Evolutionary conservation across 352 stramenopile genomes (phyloP).

Genomic region (Stephanocyclus meneghinianus): DNA sequence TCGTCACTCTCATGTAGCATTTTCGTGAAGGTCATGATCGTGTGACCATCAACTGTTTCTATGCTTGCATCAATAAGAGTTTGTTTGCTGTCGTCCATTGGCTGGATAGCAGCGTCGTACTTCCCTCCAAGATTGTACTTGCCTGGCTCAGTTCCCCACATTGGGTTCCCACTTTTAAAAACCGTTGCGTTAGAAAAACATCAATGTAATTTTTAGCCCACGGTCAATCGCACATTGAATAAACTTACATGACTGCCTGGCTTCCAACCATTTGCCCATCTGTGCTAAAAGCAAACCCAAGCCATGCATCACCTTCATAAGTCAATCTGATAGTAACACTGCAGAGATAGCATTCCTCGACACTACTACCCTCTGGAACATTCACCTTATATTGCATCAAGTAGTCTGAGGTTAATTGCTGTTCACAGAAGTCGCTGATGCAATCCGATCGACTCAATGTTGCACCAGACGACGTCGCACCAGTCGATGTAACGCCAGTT

Average conservation of each 20-base stretch:
- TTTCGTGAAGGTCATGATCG: constrained; percentile 38
- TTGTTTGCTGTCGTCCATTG: constrained; percentile 19
- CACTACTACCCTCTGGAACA: constrained; percentile 3
- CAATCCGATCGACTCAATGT: background rate
- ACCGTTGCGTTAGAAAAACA: background rate
- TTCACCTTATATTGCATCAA: constrained; percentile 23
- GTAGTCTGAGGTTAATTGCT: constrained; percentile 7
- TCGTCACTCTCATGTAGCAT: constrained; percentile 12
- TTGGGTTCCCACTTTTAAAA: background rate
- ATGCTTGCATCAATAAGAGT: constrained; percentile 14
- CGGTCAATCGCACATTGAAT: background rate
- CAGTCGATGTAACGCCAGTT: background rate
- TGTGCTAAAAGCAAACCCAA: constrained; percentile 23
- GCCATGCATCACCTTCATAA: constrained; percentile 21
- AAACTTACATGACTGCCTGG: constrained; percentile 28
- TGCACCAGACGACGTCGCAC: background rate
- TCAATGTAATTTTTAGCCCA: background rate
- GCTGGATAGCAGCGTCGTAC: constrained; percentile 10
- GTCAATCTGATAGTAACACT: constrained; percentile 21
- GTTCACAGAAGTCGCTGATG: constrained; percentile 5
- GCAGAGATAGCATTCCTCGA: background rate
- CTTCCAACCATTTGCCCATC: constrained; percentile 37
- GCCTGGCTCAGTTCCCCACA: background rate
- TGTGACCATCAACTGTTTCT: constrained; percentile 8
- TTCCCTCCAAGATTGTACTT: constrained; percentile 20